A percentile compares a stretch with the other conserved stretches of the same genome.
These are phyloP conservation scores for Capsella bursapastoris DNA, from an alignment of 345 rosid genomes.

Conservation along the genomic window DNA sequence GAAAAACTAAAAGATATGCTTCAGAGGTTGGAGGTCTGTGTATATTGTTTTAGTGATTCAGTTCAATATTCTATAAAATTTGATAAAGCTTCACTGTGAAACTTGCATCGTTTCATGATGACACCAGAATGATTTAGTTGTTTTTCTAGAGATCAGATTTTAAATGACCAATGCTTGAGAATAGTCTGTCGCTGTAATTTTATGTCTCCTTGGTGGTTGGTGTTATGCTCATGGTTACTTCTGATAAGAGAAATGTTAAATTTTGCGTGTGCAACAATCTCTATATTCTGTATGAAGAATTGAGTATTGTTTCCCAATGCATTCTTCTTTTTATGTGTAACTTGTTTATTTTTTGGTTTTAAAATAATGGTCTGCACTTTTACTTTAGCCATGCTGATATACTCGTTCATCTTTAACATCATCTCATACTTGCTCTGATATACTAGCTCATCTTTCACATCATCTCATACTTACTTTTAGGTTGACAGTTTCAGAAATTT, in stretches of 20 bases:
- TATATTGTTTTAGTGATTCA: constrained; percentile 17
- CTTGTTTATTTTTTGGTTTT: background rate
- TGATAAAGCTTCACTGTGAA: background rate
- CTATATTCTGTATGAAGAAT: background rate
- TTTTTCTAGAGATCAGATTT: background rate
- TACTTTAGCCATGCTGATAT: constrained; percentile 1
- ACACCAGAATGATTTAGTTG: constrained; percentile 13
- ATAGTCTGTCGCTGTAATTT: constrained; percentile 1
- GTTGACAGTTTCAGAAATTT: background rate
- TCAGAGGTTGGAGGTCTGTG: constrained; percentile 73
- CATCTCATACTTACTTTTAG: constrained; percentile 1
- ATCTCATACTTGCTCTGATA: background rate
- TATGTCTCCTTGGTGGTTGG: background rate
- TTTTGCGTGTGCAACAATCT: background rate
- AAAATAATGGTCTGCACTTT: constrained; percentile 15
- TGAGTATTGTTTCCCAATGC: constrained; percentile 12
- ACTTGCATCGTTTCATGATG: constrained; percentile 1
- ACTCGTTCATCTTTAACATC: background rate
- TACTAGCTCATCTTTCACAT: background rate
- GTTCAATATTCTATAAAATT: constrained; percentile 2
- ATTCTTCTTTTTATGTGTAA: background rate
- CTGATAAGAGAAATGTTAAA: background rate
- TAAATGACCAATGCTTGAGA: constrained; percentile 14
- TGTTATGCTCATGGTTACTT: background rate
- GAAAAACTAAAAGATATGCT: constrained; percentile 82